A percentile compares a stretch with the other conserved stretches of the same genome.
These are phyloP conservation scores for Coccinonectria pachysandricola DNA, from an alignment of 2,329 filamentous ascomycete genomes.

Conservation along the genomic window DNA sequence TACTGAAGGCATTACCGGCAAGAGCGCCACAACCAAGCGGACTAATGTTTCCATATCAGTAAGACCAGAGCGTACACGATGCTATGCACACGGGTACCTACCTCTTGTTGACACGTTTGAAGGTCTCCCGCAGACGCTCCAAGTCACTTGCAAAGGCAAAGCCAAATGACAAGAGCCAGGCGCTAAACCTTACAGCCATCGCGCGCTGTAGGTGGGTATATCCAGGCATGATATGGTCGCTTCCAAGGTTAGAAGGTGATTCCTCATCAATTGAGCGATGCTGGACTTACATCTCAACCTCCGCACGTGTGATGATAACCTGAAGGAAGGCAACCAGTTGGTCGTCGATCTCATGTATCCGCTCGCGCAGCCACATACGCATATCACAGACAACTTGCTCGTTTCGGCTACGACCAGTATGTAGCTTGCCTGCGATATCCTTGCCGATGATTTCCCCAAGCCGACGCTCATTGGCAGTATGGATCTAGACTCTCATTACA, in stretches of 20 bases:
- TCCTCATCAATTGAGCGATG: too few species aligned
- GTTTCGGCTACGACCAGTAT: slow-evolving; percentile 60
- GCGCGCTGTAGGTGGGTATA: slow-evolving; percentile 84
- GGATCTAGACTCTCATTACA: slow-evolving; percentile 25
- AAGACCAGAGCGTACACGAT: too few species aligned
- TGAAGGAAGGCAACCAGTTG: slow-evolving; percentile 16
- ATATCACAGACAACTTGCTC: slow-evolving; percentile 67
- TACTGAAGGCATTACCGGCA: slow-evolving; percentile 20
- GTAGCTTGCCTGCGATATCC: slow-evolving; percentile 59
- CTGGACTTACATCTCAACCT: slow-evolving; percentile 22
- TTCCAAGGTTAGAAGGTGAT: too few species aligned
- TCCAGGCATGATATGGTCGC: slow-evolving; percentile 68
- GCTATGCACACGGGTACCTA: too few species aligned
- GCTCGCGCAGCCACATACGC: slow-evolving; percentile 47
- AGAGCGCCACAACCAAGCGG: slow-evolving; percentile 60
- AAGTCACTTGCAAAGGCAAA: slow-evolving; percentile 64
- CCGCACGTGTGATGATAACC: slow-evolving; percentile 13
- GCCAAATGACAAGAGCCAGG: slow-evolving; percentile 71
- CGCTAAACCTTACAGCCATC: slow-evolving; percentile 68
- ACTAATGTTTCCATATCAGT: too few species aligned
- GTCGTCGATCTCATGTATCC: slow-evolving; percentile 14
- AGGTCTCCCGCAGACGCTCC: slow-evolving; percentile 63
- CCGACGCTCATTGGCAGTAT: slow-evolving; percentile 44
- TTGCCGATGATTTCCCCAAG: slow-evolving; percentile 60
- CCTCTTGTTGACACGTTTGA: slow-evolving; percentile 71